Base-by-base conservation (phyloP, 768 basidiomycete species). In the Hygrocybe coccinea region DNA sequence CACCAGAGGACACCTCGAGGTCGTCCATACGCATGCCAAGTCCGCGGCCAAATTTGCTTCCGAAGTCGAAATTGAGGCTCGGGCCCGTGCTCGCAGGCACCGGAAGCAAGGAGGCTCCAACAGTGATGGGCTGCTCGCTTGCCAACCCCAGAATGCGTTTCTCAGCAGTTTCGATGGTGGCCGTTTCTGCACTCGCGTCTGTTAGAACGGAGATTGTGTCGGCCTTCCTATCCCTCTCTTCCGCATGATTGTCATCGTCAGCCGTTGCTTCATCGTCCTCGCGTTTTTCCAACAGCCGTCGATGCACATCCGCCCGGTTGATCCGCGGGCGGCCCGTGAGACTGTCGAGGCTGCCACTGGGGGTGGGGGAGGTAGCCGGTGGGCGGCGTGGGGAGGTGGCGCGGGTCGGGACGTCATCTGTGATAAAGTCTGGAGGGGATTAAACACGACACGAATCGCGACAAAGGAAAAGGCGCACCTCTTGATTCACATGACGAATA, bases 291-390 rank as follows among this genome's bases (percentile, higher is more conserved):
- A 77, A 60, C 50, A 84, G 63, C 35, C 79, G 73, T 51, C 76
- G 69, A 56, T 79, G 76, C 17, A 86, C 75, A 47, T 79, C 79
- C 52, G 81, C 81, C 25, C 76, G 75, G 51, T 71, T 82, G 55
- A 85, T 82, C 43, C 80, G 73, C 22, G 71, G 72, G 50, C 73
- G 74, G 60, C 66, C 61, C 34, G 57, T 61, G 38, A 58, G 49
- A 50, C 66, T 65, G 17, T 57, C 54, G 45, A 29, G 29, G 48
- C 61, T 59, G 22, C 19, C 22, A 38, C 17, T 21, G n/a, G 17
- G 7, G 2, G 50, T 10, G 11, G 12, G 44, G 9, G 50, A 22
- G 17, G 17, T 6, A n/a, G 14, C 11, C 14, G 17, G 36, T 14
- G 2, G 29, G 17, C 15, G 34, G 22, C 11, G 15, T 17, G 50